phyloP scores from a whole-genome alignment of 2,329 filamentous ascomycete species.

The Aspergillus fructus region DNA sequence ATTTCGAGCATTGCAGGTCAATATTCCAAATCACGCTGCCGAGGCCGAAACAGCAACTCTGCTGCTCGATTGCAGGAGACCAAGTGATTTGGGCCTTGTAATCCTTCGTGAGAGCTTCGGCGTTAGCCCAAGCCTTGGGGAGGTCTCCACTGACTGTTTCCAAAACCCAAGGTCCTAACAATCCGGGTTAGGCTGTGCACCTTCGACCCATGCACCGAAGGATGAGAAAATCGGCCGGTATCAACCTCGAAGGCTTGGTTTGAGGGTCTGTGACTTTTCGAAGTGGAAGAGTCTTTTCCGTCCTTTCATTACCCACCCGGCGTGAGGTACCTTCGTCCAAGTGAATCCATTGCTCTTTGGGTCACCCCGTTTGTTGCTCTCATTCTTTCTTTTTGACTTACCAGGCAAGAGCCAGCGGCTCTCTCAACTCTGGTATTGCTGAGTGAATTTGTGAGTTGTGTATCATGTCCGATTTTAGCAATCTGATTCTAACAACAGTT shows the following conservation, averaged over 20 bases:
- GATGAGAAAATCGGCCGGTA: slow-evolving; percentile 19
- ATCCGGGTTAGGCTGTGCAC: slow-evolving; percentile 9
- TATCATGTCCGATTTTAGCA: slow-evolving; percentile 4
- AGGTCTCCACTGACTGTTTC: slow-evolving; percentile 7
- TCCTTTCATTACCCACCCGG: slow-evolving; percentile 20
- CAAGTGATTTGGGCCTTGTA: neutral
- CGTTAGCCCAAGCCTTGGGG: slow-evolving; percentile 14
- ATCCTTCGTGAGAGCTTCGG: slow-evolving; percentile 19
- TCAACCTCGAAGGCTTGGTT: slow-evolving; percentile 21
- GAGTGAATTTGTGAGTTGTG: slow-evolving; percentile 20
- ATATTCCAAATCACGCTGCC: neutral
- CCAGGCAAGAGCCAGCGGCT: slow-evolving; percentile 31
- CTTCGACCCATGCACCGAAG: slow-evolving; percentile 13
- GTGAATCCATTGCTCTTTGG: slow-evolving; percentile 12
- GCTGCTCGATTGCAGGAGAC: neutral
- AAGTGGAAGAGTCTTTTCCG: slow-evolving; percentile 16
- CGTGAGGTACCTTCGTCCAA: slow-evolving; percentile 14
- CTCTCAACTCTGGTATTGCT: slow-evolving; percentile 16
- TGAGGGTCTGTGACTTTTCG: slow-evolving; percentile 20
- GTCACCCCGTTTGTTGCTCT: neutral
- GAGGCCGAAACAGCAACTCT: neutral
- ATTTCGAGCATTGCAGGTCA: neutral
- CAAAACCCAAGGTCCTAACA: slow-evolving; percentile 1
- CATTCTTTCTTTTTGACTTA: slow-evolving; percentile 17
- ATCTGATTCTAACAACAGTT: slow-evolving; percentile 10